Percentiles rank a stretch among this genome's conserved stretches.
Evolutionary conservation across 192 early-diverging fungal species (phyloP).

Genomic region (Backusella morwellensis): DNA sequence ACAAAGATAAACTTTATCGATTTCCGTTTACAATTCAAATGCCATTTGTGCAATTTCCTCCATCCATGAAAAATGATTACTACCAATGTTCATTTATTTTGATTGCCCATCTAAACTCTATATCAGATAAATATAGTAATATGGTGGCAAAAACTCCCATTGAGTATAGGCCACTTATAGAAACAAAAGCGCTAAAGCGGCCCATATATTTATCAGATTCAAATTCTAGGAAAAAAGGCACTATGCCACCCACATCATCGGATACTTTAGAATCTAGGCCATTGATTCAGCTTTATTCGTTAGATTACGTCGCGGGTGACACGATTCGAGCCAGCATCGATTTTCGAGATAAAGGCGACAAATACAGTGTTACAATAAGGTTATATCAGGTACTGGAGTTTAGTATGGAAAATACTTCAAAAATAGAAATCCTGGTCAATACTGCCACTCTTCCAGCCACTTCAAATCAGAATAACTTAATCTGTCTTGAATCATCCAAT

Average conservation of each 20-base stretch:
- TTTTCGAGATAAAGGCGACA: neutral
- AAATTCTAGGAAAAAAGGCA: neutral
- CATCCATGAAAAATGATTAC: neutral
- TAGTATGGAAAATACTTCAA: neutral
- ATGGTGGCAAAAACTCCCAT: neutral
- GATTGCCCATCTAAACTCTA: neutral
- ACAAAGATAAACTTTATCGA: neutral
- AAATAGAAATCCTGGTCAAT: neutral
- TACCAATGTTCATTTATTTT: neutral
- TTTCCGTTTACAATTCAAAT: constrained; percentile 4
- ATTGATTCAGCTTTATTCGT: neutral
- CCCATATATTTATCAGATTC: constrained; percentile 4
- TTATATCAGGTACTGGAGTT: neutral
- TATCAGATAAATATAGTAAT: neutral
- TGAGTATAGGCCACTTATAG: neutral
- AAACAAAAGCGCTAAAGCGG: neutral
- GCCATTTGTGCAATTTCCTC: constrained; percentile 11
- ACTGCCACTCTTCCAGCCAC: neutral
- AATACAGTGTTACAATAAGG: neutral
- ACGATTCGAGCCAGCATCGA: neutral
- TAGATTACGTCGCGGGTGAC: neutral
- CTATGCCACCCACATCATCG: neutral
- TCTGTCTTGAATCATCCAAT: neutral
- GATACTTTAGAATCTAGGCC: neutral
- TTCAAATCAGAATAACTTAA: neutral